These are phyloP conservation scores for Aspergillus hiratsukae DNA, from an alignment of 2,329 filamentous ascomycete species.

Conservation along the genomic window DNA sequence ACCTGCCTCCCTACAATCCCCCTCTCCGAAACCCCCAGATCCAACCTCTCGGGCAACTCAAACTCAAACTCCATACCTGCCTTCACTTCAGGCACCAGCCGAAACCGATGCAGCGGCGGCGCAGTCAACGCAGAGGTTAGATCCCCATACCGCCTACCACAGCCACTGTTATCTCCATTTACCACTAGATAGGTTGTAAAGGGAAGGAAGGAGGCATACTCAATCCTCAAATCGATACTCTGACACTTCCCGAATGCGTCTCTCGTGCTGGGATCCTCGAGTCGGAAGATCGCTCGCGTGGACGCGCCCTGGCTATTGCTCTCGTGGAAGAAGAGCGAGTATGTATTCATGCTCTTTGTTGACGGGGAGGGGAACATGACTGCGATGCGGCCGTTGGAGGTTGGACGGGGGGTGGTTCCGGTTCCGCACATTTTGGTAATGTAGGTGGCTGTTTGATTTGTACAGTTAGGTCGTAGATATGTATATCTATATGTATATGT, in stretches of 20 bases:
- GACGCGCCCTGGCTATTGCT: not conserved
- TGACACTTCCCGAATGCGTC: conserved; percentile 15
- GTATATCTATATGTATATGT: too few relatives aligned
- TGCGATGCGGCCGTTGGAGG: conserved; percentile 36
- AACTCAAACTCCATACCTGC: conserved; percentile 20
- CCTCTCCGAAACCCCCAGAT: conserved; percentile 30
- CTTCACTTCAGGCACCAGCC: conserved; percentile 8
- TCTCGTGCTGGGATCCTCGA: conserved; percentile 19
- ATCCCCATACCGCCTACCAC: conserved; percentile 24
- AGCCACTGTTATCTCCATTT: not conserved
- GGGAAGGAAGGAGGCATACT: conserved; percentile 19
- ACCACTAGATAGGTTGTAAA: not conserved
- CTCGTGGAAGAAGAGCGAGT: conserved; percentile 30
- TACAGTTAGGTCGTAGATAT: too few relatives aligned
- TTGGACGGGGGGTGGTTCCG: conserved; percentile 43
- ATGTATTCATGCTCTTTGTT: conserved; percentile 17
- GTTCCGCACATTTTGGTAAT: conserved; percentile 45
- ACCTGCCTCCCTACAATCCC: conserved; percentile 33
- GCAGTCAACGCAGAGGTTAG: conserved; percentile 11
- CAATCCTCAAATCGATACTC: conserved; percentile 28
- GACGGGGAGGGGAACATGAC: conserved; percentile 27
- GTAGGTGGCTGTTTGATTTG: conserved; percentile 1
- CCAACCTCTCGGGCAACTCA: conserved; percentile 26
- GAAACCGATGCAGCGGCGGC: conserved; percentile 25
- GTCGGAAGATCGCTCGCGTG: conserved; percentile 25